These are phyloP conservation scores for Vaccinium darrowii DNA, from an alignment of 148 eudicot genomes.

Conservation along the genomic window DNA sequence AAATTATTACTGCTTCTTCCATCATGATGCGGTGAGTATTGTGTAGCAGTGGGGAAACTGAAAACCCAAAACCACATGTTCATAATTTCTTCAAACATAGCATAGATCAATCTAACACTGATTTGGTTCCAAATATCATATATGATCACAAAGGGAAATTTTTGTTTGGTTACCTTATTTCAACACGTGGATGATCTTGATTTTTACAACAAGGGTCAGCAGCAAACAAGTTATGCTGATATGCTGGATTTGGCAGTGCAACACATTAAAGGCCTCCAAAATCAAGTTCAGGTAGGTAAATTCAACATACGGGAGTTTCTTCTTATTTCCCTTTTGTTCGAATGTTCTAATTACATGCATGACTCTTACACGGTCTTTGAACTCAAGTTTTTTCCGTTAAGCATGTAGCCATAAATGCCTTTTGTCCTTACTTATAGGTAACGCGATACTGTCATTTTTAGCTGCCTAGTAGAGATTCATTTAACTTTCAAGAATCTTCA, in stretches of 20 bases:
- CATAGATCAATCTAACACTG: not conserved
- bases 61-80: not conserved
- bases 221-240: conserved; percentile 94
- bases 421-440: not conserved
- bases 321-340: not conserved
- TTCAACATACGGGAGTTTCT: not conserved
- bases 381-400: not conserved
- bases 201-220: conserved; percentile 21
- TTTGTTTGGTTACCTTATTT: not conserved
- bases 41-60: not conserved
- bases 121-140: not conserved
- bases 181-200: not conserved
- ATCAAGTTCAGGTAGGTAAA: conserved; percentile 58
- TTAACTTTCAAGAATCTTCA: not conserved
- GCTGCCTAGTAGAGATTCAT: not conserved
- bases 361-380: not conserved
- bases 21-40: not conserved
- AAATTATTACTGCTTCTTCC: not conserved
- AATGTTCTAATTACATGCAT: not conserved
- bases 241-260: conserved; percentile 88
- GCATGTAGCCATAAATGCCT: not conserved
- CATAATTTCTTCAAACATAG: not conserved
- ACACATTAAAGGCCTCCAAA: conserved; percentile 76
- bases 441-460: not conserved
- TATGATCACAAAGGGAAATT: not conserved